phyloP scores from a whole-genome alignment of 2,329 filamentous ascomycete genomes.

The Aciculosporium take region DNA sequence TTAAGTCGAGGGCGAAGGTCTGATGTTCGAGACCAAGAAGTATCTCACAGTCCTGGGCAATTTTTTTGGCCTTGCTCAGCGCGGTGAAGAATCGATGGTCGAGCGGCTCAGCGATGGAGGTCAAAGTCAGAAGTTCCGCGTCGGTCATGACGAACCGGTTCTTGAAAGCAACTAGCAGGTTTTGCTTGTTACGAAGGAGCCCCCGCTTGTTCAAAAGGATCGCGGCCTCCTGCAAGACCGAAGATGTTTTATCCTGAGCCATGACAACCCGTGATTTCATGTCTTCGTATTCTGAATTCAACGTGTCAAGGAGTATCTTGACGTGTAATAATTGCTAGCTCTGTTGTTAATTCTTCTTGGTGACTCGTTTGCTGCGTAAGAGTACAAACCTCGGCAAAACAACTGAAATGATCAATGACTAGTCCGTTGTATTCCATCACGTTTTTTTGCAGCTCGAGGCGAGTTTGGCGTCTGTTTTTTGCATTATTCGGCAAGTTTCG shows the following conservation, averaged over 20 bases:
- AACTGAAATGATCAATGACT: slow-evolving; percentile 76
- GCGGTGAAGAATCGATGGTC: slow-evolving; percentile 72
- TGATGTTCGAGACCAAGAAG: slow-evolving; percentile 85
- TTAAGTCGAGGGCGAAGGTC: slow-evolving; percentile 72
- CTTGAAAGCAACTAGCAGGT: slow-evolving; percentile 62
- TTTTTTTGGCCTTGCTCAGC: slow-evolving; percentile 67
- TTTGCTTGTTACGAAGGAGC: slow-evolving; percentile 66
- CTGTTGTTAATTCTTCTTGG: slow-evolving; percentile 14
- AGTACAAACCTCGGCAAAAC: slow-evolving; percentile 63
- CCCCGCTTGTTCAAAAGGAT: slow-evolving; percentile 57
- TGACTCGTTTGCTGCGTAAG: background rate
- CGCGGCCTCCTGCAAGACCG: slow-evolving; percentile 64
- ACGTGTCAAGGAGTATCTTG: slow-evolving; percentile 57
- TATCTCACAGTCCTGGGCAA: slow-evolving; percentile 78
- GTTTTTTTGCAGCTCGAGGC: slow-evolving; percentile 76
- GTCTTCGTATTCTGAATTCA: slow-evolving; percentile 67
- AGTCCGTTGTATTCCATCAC: slow-evolving; percentile 86
- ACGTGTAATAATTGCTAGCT: slow-evolving; percentile 73
- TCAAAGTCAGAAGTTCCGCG: slow-evolving; percentile 62
- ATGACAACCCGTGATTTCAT: slow-evolving; percentile 65
- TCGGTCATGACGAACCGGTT: slow-evolving; percentile 75
- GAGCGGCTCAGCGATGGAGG: slow-evolving; percentile 65
- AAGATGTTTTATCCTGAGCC: slow-evolving; percentile 60
- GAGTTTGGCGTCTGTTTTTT: slow-evolving; percentile 63
- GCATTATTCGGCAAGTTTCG: slow-evolving; percentile 58